Conservation (phyloP, 2,329 filamentous ascomycete genomes). For the Hymenoscyphus scutula region DNA sequence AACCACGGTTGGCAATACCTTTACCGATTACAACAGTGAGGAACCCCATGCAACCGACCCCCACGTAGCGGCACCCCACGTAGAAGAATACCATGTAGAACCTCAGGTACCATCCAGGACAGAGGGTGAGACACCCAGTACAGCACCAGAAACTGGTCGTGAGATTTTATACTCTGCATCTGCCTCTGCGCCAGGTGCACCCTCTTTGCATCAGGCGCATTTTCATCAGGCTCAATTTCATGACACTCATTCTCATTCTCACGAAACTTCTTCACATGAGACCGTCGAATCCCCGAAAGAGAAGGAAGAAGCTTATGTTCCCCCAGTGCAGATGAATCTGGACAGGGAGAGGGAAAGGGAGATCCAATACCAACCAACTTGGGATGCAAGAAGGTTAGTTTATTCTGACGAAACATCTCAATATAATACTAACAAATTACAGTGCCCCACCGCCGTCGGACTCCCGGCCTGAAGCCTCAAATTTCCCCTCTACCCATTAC, state of each 20-base stretch:
- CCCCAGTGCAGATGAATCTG: slow-evolving; percentile 28
- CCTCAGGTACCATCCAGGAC: background rate
- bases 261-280: slow-evolving; percentile 29
- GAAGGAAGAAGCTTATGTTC: slow-evolving; percentile 34
- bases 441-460: slow-evolving; percentile 55
- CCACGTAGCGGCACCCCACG: background rate
- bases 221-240: slow-evolving; percentile 23
- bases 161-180: slow-evolving; percentile 21
- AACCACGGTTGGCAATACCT: slow-evolving; percentile 18
- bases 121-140: slow-evolving; percentile 1
- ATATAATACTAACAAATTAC: slow-evolving; percentile 20
- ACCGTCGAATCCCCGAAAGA: slow-evolving; percentile 23
- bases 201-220: slow-evolving; percentile 26
- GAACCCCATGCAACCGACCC: slow-evolving; percentile 13
- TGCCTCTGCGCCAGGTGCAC: slow-evolving; percentile 23
- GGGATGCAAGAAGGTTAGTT: slow-evolving; percentile 50
- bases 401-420: slow-evolving; percentile 34
- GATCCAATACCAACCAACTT: slow-evolving; percentile 31
- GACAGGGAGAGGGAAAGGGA: slow-evolving; percentile 23
- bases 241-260: slow-evolving; percentile 20
- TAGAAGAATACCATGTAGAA: slow-evolving; percentile 3
- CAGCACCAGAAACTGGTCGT: slow-evolving; percentile 18
- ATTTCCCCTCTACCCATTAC: slow-evolving; percentile 78
- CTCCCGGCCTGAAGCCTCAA: slow-evolving; percentile 79
- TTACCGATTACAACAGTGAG: slow-evolving; percentile 20